These are phyloP conservation scores for Metarhizium sp. DNA, from an alignment of 2,329 filamentous ascomycete genomes.

Conservation along the genomic window DNA sequence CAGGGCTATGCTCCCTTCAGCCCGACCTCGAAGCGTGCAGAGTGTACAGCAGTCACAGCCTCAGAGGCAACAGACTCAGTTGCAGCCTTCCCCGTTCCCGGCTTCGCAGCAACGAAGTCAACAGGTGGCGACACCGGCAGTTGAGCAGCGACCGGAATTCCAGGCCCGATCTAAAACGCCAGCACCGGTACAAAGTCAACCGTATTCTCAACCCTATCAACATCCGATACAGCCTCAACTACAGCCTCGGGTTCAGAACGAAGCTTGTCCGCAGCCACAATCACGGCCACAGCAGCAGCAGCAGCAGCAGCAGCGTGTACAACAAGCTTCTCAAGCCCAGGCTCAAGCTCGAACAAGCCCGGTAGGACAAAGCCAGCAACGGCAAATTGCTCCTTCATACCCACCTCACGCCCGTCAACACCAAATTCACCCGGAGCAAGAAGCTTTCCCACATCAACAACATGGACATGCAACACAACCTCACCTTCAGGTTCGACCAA, in stretches of 20 bases:
- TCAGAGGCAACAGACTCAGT: too few relatives aligned
- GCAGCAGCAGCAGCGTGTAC: background rate
- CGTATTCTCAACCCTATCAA: background rate
- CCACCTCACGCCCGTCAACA: too few relatives aligned
- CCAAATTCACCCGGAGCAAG: too few relatives aligned
- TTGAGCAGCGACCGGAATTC: background rate
- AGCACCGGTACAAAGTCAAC: background rate
- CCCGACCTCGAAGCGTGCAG: background rate
- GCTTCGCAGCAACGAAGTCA: background rate
- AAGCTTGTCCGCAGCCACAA: background rate
- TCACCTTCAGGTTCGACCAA: too few relatives aligned
- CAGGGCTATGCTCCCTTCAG: slow-evolving; percentile 8
- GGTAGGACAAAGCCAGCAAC: too few relatives aligned
- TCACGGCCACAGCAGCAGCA: too few relatives aligned
- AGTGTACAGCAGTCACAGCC: too few relatives aligned
- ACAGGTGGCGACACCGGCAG: background rate
- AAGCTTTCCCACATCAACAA: too few relatives aligned
- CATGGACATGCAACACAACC: too few relatives aligned
- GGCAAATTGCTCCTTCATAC: too few relatives aligned
- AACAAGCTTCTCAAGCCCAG: background rate
- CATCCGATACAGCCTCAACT: background rate
- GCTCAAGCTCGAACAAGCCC: background rate
- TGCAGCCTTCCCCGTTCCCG: too few relatives aligned
- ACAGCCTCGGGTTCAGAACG: background rate
- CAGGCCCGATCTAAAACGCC: background rate